Base-by-base conservation (phyloP, 805 yeast genomes). In the Cyberlindnera bimundalis region DNA sequence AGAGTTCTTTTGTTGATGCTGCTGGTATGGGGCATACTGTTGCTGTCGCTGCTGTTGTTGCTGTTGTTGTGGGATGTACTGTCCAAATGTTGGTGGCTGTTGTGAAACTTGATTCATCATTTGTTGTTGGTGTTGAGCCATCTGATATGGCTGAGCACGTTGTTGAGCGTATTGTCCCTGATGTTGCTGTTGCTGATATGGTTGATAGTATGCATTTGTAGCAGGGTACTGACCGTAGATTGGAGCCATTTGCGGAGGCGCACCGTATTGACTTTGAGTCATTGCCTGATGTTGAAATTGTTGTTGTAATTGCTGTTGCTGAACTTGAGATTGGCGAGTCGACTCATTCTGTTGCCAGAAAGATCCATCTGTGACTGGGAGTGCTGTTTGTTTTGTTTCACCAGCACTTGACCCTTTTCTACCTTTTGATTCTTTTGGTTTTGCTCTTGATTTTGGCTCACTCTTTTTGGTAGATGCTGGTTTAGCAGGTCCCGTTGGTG, bases 1-100 rank as follows among this genome's bases (percentile, higher is more conserved):
- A 2, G 60, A 55, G 11, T 47, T 48, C 40, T 47, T 50, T 16
- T 54, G 46, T 39, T 51, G 59, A 42, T 59, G 59, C 24, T 56
- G 56, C 24, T 50, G 50, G 33, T 54, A 41, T 33, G 48, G 37
- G 4, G 42, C 29, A 12, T 33, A 40, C 20, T 32, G 39, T n/a
- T 29, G 46, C 12, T 29, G 48, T 27, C 37, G 42, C n/a, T 35
- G 48, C n/a, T 35, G 48, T n/a, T 29, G 46, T 21, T 26, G 39
- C 58, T 48, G 24, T 28, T 39, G 46, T 12, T 28, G 33, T 3
- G 35, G 35, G 4, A 32, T 3, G 27, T 32, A 32, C 18, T 20
- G 35, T 10, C 27, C 27, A 27, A 23, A 35, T 12, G 39, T 24
- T 15, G 26, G 39, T 37, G 46, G 51, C 6, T 56, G 55, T 39